Evolutionary conservation across 371 early-diverging fungal genomes (phyloP), one percentile per base, ranked within the genome.

Genomic region (Dinochytrium kinnereticum): DNA sequence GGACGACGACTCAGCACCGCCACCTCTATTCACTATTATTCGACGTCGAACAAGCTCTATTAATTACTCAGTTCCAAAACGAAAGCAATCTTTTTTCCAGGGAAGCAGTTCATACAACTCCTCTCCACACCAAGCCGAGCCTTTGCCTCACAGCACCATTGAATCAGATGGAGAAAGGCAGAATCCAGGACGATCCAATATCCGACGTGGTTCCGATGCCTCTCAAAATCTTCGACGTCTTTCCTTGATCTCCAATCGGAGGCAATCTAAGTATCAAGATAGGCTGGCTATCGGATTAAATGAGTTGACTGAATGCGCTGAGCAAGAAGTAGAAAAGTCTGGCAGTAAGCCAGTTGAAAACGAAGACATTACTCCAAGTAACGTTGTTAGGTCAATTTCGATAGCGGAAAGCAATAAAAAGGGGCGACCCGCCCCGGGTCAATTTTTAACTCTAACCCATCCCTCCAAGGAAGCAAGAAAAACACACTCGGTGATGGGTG

Each of bases 311-410:
- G 55, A 53, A 26, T 5, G 5, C n/a, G 55, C 17, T 5, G 55
- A 53, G 26, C 5, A 53, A 13, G n/a, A 53, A 15, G 34, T 19
- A 7, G 64, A 61, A 33, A 3, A 3, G 34, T 2, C 10, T 31
- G 31, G 34, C 2, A 24, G 13, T 26, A 33, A 61, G 15, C 31
- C 3, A 61, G 10, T 7, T 3, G 38, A 61, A 5, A 24, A 53
- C 5, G 24, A 26, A n/a, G n/a, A 24, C 5, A 15, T 5, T 5
- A 53, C 13, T 21, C n/a, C 5, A 5, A 26, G 26, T 5, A 26
- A 5, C 31, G 49, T 61, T 28, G 75, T 71, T 36, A 72, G 28
- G 51, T 7, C 44, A 19, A 7, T 19, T 7, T 44, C 44, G 7
- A 13, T 44, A 19, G 44, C 44, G 7, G 37, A 7, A 17, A 5